Conservation (phyloP, 208 protist genomes). For the Trypanosoma avium region DNA sequence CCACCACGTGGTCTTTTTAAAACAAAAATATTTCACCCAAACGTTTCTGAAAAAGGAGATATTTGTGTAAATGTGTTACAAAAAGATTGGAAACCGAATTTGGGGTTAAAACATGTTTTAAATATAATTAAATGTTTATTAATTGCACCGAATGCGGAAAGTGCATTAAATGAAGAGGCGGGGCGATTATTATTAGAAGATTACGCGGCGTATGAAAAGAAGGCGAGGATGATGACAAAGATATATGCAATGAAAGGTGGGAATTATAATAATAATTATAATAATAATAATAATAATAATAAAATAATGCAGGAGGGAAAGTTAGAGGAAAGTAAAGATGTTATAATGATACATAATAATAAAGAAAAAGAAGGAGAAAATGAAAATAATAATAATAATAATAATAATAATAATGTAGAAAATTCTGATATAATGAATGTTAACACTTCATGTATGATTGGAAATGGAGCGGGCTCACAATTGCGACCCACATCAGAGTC, state of each 20-base stretch:
- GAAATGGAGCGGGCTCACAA: not conserved
- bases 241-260: slow-evolving; percentile 56
- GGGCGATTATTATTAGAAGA: slow-evolving; percentile 96
- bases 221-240: slow-evolving; percentile 79
- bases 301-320: not conserved
- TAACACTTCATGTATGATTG: not conserved
- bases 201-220: slow-evolving; percentile 84
- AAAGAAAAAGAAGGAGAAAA: too few relatives aligned
- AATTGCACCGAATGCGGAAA: slow-evolving; percentile 98
- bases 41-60: slow-evolving; percentile 96
- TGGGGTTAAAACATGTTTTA: slow-evolving; percentile 96
- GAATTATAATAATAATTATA: too few relatives aligned
- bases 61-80: slow-evolving; percentile 99
- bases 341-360: too few relatives aligned
- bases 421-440: too few relatives aligned
- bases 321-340: too few relatives aligned
- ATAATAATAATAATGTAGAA: slow-evolving; percentile 22
- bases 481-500: not conserved
- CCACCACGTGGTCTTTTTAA: slow-evolving; percentile 97
- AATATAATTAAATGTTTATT: slow-evolving; percentile 96
- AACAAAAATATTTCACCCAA: slow-evolving; percentile 99
- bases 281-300: not conserved
- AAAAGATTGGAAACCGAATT: slow-evolving; percentile 94
- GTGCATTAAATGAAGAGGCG: slow-evolving; percentile 98
- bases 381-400: slow-evolving; percentile 12